phyloP scores from a whole-genome alignment of 768 basidiomycete genomes.

The Chiua virens region DNA sequence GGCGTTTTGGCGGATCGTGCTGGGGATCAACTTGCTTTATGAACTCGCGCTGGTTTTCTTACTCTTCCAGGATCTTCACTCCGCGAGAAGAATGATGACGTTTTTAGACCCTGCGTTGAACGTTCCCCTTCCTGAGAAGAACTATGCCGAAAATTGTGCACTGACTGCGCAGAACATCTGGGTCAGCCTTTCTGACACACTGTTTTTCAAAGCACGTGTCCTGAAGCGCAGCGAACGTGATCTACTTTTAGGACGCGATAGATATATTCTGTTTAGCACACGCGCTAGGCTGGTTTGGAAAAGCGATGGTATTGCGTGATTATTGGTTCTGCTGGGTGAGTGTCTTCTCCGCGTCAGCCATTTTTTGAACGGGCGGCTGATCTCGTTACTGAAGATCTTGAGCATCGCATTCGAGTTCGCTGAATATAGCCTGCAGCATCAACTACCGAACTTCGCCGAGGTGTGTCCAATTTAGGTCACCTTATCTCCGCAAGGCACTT shows the following conservation, averaged over 20 bases:
- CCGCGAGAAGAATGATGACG: constrained; percentile 77
- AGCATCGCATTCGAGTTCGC: constrained; percentile 88
- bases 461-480: constrained; percentile 40
- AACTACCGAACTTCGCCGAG: constrained; percentile 86
- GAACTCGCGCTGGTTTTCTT: constrained; percentile 82
- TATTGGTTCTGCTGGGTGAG: constrained; percentile 93
- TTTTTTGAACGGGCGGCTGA: constrained; percentile 5
- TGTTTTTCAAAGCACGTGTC: background rate
- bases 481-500: constrained; percentile 22
- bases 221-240: constrained; percentile 3
- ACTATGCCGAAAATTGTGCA: constrained; percentile 79
- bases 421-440: constrained; percentile 86
- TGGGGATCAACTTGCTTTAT: constrained; percentile 82
- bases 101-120: constrained; percentile 73
- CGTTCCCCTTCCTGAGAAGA: constrained; percentile 77
- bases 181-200: constrained; percentile 42
- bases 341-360: constrained; percentile 14
- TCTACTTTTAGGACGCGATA: constrained; percentile 57
- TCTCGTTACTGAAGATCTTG: constrained; percentile 55
- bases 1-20: constrained; percentile 77
- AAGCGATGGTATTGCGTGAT: constrained; percentile 85
- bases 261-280: constrained; percentile 89
- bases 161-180: constrained; percentile 63
- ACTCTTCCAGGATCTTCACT: constrained; percentile 79
- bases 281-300: constrained; percentile 87